A percentile compares a stretch with the other conserved stretches of the same genome.
These are phyloP conservation scores for Chlamydomonas reinhardtii DNA, from an alignment of 163 green algal species.

Conservation along the genomic window DNA sequence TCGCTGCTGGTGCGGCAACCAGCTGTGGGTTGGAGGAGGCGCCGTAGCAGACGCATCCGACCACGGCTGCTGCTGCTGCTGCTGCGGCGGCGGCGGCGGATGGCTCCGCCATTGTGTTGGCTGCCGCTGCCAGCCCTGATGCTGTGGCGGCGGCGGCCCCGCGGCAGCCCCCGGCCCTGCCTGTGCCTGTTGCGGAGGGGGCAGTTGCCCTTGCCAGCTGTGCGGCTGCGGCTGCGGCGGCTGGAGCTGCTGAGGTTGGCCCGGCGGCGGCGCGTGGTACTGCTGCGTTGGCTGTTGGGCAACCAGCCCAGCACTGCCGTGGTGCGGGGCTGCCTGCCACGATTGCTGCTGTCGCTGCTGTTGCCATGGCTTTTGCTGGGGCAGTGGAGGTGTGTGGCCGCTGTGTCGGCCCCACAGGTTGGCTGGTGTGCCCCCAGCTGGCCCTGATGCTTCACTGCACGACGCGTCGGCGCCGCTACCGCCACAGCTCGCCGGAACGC, in stretches of 20 bases:
- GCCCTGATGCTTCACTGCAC: too few relatives aligned
- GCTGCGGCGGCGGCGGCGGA: neutral
- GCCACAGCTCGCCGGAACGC: too few relatives aligned
- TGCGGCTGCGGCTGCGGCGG: neutral
- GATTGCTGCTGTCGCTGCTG: neutral
- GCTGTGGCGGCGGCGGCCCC: neutral
- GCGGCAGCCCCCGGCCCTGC: neutral
- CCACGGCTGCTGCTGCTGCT: neutral
- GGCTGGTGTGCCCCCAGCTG: too few relatives aligned
- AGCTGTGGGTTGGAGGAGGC: neutral
- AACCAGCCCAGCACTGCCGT: too few relatives aligned
- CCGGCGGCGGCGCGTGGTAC: too few relatives aligned
- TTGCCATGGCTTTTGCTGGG: neutral
- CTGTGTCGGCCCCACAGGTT: too few relatives aligned
- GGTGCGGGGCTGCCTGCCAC: too few relatives aligned
- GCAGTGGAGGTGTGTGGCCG: too few relatives aligned
- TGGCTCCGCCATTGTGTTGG: neutral
- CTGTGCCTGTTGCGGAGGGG: neutral
- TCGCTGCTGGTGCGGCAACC: neutral
- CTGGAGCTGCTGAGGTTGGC: neutral
- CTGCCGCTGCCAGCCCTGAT: neutral
- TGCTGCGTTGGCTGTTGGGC: neutral
- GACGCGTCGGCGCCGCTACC: too few relatives aligned
- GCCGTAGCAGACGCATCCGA: neutral
- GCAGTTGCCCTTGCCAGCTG: too few relatives aligned